Evolutionary conservation across 257 asterid genomes (phyloP), one percentile per base, ranked within the genome.

Genomic region (Marsdenia floribunda): DNA sequence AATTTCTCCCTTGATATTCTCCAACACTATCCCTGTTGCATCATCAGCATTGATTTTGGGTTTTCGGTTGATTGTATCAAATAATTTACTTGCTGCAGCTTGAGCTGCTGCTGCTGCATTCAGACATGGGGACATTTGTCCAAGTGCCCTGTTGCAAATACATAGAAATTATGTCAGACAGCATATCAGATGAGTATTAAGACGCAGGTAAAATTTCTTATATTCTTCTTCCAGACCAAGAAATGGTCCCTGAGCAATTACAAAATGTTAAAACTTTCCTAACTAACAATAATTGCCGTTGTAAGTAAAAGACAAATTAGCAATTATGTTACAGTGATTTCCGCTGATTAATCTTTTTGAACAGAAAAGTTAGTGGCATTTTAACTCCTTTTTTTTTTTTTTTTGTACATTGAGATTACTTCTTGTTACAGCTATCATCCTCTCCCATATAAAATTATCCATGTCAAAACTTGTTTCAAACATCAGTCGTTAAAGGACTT

Each of bases 1-100:
- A 49, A 82, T 79, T 58, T 82, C 86, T 11, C 86, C 86, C 60
- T 71, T 67, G 22, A 82, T 49, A 37, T 82, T 49, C 24, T 76
- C 80, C 78, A 82, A 59, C 54, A 73, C 77, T 47, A 58, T 57
- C 24, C 86, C 83, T 0, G 53, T 55, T 19, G 70, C n/a, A 24
- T 59, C 75, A 58, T 55, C 29, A 5, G 64, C 53, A 66, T 79
- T 59, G 18, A 82, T 79, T 63, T 52, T 22, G 2, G 86, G 80
- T 57, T 74, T 50, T 6, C 86, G 38, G 15, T 71, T 38, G 54
- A 76, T 65, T 22, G 70, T 68, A 13, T 70, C 70, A 26, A 82
- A 71, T 70, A 82, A 73, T 29, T 76, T 82, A 54, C 18, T 26
- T 12, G 79, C 79, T 24, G 82, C 76, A 65, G 77, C 82, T 57